A percentile compares a stretch with the other conserved stretches of the same genome.
Conservation (phyloP, 2,329 filamentous ascomycete species). For the Cladosporium halotolerans region DNA sequence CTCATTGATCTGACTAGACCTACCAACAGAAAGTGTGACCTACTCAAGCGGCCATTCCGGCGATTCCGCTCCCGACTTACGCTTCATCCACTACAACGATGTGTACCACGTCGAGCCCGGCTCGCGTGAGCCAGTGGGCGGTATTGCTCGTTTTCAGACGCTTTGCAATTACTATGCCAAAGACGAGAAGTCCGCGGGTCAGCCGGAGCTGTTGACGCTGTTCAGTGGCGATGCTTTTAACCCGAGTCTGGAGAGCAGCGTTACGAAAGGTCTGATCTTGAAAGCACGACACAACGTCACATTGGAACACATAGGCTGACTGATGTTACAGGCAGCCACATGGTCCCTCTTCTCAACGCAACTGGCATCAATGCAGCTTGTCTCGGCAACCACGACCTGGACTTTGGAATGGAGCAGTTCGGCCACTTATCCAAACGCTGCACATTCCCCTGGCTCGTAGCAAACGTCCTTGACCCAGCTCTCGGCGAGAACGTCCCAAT, state of each 20-base stretch:
- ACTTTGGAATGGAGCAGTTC: slow-evolving; percentile 82
- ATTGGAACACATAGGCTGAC: too few species aligned
- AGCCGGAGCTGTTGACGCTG: slow-evolving; percentile 65
- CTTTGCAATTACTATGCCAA: slow-evolving; percentile 64
- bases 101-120: slow-evolving; percentile 79
- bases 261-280: slow-evolving; percentile 68
- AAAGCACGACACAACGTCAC: too few species aligned
- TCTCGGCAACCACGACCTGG: slow-evolving; percentile 86
- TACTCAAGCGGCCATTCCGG: slow-evolving; percentile 15
- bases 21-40: slow-evolving; percentile 18
- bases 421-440: slow-evolving; percentile 66
- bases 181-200: slow-evolving; percentile 53
- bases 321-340: slow-evolving; percentile 57
- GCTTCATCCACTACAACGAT: slow-evolving; percentile 88
- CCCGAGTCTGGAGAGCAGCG: slow-evolving; percentile 77
- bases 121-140: slow-evolving; percentile 77
- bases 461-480: slow-evolving; percentile 79
- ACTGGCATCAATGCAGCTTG: slow-evolving; percentile 75
- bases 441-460: slow-evolving; percentile 81
- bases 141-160: slow-evolving; percentile 72
- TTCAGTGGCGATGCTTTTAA: slow-evolving; percentile 94
- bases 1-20: background rate
- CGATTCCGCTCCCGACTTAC: slow-evolving; percentile 57
- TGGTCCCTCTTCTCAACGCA: slow-evolving; percentile 77
- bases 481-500: slow-evolving; percentile 69